Evolutionary conservation across 352 stramenopile genomes (phyloP).

Genomic region (Phytophthora citricola): DNA sequence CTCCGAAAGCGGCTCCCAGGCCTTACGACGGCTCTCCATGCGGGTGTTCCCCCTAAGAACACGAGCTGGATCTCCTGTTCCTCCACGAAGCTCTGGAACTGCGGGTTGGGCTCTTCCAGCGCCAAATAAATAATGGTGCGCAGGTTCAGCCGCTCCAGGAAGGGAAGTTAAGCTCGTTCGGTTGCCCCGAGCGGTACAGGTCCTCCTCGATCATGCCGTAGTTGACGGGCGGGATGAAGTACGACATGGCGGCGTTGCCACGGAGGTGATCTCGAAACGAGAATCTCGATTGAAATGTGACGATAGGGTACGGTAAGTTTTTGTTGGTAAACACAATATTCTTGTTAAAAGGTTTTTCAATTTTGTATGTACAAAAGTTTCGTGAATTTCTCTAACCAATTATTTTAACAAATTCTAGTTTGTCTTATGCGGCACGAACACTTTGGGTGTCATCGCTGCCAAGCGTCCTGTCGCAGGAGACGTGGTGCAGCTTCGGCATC

Average conservation of each 20-base stretch:
- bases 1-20: constrained; percentile 86
- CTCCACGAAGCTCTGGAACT: constrained; percentile 91
- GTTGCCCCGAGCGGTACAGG: constrained; percentile 90
- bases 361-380: constrained; percentile 23
- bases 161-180: constrained; percentile 94
- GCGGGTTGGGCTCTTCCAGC: constrained; percentile 88
- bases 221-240: constrained; percentile 93
- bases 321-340: no score
- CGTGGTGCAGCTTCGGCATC: constrained; percentile 87
- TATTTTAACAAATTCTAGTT: constrained; percentile 46
- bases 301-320: not conserved
- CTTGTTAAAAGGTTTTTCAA: not conserved
- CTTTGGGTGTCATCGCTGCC: constrained; percentile 28
- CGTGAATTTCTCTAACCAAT: constrained; percentile 24
- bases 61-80: constrained; percentile 92
- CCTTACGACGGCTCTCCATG: constrained; percentile 88
- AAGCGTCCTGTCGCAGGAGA: constrained; percentile 57
- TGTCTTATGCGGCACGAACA: constrained; percentile 29
- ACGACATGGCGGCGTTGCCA: constrained; percentile 63
- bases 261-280: not conserved
- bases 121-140: constrained; percentile 93
- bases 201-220: constrained; percentile 94
- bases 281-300: not conserved
- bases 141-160: constrained; percentile 91
- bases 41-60: constrained; percentile 88